Percentiles rank a stretch among this genome's conserved stretches.
These are phyloP conservation scores for Blastobotrys muscicola DNA, from an alignment of 805 yeast species.

Conservation along the genomic window DNA sequence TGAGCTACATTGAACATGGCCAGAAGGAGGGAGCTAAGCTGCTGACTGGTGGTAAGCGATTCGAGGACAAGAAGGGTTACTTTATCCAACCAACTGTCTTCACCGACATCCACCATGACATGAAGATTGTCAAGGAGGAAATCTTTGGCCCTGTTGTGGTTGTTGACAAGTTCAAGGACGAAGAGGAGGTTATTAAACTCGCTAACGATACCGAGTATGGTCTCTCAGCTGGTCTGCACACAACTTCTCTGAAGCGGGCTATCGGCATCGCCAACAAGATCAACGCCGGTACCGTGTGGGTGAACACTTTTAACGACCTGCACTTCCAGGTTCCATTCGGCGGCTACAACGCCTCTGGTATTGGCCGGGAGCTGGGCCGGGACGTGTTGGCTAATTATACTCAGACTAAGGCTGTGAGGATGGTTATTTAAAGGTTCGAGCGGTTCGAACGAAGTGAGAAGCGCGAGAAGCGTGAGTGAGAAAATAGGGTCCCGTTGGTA, in stretches of 20 bases:
- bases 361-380: conserved; percentile 74
- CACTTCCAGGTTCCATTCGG: conserved; percentile 69
- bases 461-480: too few relatives aligned
- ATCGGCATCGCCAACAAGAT: conserved; percentile 51
- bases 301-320: conserved; percentile 65
- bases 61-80: conserved; percentile 43
- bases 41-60: conserved; percentile 64
- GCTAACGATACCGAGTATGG: conserved; percentile 80
- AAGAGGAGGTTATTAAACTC: conserved; percentile 54
- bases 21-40: conserved; percentile 74
- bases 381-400: conserved; percentile 64
- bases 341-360: conserved; percentile 70
- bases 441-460: too few relatives aligned
- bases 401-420: conserved; percentile 67
- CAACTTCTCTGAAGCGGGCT: conserved; percentile 55
- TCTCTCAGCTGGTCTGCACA: conserved; percentile 74
- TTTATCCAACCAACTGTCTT: conserved; percentile 72
- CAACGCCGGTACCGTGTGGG: conserved; percentile 61
- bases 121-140: conserved; percentile 69
- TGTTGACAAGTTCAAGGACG: conserved; percentile 53
- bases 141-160: conserved; percentile 85
- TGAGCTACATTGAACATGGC: conserved; percentile 68
- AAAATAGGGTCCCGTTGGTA: too few relatives aligned
- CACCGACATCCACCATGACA: conserved; percentile 54
- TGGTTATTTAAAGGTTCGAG: conserved; percentile 31